phyloP scores from a whole-genome alignment of 805 yeast genomes.

The Ogataea salicorniae region DNA sequence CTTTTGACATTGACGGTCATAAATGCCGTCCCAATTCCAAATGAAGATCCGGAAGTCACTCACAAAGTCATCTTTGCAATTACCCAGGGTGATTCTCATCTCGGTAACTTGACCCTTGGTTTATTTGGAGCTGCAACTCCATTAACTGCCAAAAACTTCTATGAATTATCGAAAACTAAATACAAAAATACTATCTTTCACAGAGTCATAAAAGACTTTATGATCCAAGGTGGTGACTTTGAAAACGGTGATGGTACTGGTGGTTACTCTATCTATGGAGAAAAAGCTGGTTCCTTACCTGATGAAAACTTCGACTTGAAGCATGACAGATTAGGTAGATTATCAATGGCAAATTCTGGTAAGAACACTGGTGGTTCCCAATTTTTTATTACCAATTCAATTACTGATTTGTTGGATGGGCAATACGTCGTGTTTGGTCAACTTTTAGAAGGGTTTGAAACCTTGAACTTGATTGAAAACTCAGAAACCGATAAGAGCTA shows the following conservation, averaged over 20 bases:
- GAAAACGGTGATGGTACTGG: conserved; percentile 64
- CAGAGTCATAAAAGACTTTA: conserved; percentile 64
- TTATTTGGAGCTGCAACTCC: conserved; percentile 66
- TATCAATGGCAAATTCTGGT: conserved; percentile 50
- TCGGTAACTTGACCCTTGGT: conserved; percentile 51
- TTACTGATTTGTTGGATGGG: conserved; percentile 49
- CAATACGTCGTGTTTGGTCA: conserved; percentile 77
- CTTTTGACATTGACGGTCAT: conserved; percentile 1
- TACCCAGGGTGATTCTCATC: conserved; percentile 22
- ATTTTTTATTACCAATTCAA: conserved; percentile 59
- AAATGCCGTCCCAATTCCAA: conserved; percentile 2
- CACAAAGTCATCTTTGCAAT: conserved; percentile 41
- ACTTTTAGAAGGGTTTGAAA: conserved; percentile 60
- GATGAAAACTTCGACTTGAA: conserved; percentile 64
- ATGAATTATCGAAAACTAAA: conserved; percentile 39
- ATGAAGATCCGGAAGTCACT: conserved; percentile 45
- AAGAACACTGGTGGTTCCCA: conserved; percentile 60
- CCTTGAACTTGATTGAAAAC: conserved; percentile 55
- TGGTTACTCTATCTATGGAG: conserved; percentile 76
- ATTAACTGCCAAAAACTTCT: conserved; percentile 56
- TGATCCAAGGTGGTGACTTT: conserved; percentile 89
- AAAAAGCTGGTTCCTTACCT: conserved; percentile 41
- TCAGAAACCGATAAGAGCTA: conserved; percentile 38
- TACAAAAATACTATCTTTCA: conserved; percentile 64
- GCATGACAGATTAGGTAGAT: conserved; percentile 43